phyloP scores from a whole-genome alignment of 1,284 basidiomycete genomes.

The Ceratobasidium sp. region DNA sequence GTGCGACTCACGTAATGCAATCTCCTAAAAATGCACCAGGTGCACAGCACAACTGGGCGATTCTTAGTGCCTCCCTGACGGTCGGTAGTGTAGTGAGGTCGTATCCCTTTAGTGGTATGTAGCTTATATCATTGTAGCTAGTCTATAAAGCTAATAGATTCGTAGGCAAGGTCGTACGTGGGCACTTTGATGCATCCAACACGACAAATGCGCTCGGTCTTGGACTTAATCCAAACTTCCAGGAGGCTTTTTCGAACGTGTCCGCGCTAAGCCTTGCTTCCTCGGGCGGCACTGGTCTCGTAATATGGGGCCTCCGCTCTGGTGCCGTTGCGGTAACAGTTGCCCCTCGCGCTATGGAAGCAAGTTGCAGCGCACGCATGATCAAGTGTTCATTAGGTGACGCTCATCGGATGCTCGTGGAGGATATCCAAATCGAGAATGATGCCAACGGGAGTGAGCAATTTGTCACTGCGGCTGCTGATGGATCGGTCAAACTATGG shows the following conservation, averaged over 20 bases:
- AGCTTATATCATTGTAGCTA: conserved; percentile 1
- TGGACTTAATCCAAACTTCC: conserved; percentile 71
- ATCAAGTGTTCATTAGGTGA: conserved; percentile 59
- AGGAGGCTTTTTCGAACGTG: conserved; percentile 73
- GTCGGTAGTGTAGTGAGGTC: conserved; percentile 81
- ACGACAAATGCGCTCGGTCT: conserved; percentile 64
- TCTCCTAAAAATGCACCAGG: conserved; percentile 44
- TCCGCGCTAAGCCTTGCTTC: conserved; percentile 47
- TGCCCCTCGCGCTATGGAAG: conserved; percentile 64
- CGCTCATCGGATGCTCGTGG: conserved; percentile 64
- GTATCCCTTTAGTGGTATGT: conserved; percentile 66
- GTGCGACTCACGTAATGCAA: conserved; percentile 42
- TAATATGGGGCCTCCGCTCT: conserved; percentile 77
- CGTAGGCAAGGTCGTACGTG: conserved; percentile 63
- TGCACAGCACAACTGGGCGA: conserved; percentile 53
- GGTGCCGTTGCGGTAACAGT: conserved; percentile 73
- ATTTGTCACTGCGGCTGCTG: conserved; percentile 62
- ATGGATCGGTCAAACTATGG: conserved; percentile 77
- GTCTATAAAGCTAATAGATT: conserved; percentile 7
- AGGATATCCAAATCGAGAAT: conserved; percentile 35
- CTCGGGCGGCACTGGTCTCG: conserved; percentile 69
- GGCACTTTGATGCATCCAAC: conserved; percentile 73
- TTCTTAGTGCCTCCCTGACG: conserved; percentile 70
- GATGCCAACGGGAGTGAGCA: conserved; percentile 45
- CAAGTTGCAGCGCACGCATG: conserved; percentile 55